Evolutionary conservation across 2,329 filamentous ascomycete genomes (phyloP).

Genomic region (Ramichloridium luteum): DNA sequence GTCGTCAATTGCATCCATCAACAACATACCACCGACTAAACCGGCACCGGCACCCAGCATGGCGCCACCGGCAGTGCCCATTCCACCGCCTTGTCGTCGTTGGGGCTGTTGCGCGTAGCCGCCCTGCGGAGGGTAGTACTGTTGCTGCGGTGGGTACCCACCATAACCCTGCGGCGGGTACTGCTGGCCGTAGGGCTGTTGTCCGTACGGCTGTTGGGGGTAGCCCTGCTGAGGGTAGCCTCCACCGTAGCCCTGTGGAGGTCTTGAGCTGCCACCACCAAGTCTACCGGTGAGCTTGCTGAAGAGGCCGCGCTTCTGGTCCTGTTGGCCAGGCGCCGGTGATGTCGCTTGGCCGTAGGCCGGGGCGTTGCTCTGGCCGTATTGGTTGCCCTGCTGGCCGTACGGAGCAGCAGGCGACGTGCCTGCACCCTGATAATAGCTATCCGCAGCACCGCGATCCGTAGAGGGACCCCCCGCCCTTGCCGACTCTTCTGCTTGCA

Average conservation of each 20-base stretch:
- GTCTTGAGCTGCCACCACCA: constrained; percentile 14
- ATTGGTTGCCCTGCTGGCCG: constrained; percentile 21
- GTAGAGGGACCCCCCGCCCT: constrained; percentile 26
- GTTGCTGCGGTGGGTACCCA: constrained; percentile 19
- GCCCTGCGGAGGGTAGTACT: constrained; percentile 20
- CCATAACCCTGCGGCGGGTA: constrained; percentile 23
- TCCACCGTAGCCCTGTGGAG: constrained; percentile 14
- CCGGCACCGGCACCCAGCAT: constrained; percentile 73
- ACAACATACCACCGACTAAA: constrained; percentile 61
- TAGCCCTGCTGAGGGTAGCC: constrained; percentile 23
- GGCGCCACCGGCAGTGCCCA: constrained; percentile 62
- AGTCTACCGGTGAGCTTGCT: constrained; percentile 42
- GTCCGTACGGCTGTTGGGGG: constrained; percentile 22
- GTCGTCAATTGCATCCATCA: constrained; percentile 50
- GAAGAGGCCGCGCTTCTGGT: constrained; percentile 34
- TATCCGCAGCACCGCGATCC: constrained; percentile 32
- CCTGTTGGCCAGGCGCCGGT: constrained; percentile 13
- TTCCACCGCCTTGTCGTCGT: constrained; percentile 32
- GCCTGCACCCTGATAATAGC: constrained; percentile 33
- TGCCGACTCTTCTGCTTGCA: constrained; percentile 76
- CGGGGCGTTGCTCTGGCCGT: constrained; percentile 4
- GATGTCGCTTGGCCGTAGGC: constrained; percentile 9
- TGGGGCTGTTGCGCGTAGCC: constrained; percentile 28
- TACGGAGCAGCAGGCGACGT: constrained; percentile 16
- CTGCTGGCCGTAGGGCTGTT: constrained; percentile 14